Conservation (phyloP, 2,329 filamentous ascomycete genomes). For the Aureobasidium sp. region DNA sequence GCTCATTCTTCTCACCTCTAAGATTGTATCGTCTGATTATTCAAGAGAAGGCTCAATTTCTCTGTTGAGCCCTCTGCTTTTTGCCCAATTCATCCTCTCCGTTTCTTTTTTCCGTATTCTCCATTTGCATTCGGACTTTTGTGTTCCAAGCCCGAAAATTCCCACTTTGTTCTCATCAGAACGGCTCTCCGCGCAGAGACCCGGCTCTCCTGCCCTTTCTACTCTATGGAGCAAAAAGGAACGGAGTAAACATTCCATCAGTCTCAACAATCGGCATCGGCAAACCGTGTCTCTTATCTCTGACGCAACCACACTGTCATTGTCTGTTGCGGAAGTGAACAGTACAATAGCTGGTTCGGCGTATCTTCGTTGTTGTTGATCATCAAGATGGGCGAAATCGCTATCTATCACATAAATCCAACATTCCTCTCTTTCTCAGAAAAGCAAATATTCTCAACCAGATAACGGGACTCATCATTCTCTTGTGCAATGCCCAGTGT, state of each 20-base stretch:
- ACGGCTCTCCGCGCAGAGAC: slow-evolving; percentile 11
- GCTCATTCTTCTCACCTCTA: background rate
- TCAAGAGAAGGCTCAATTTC: background rate
- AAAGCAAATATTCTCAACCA: background rate
- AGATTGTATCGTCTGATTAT: background rate
- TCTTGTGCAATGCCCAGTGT: background rate
- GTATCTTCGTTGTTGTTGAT: background rate
- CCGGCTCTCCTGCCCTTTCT: background rate
- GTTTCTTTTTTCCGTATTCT: too few relatives aligned
- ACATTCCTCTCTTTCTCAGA: background rate
- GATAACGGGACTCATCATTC: too few relatives aligned
- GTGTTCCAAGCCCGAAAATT: background rate
- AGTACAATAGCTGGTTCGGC: too few relatives aligned
- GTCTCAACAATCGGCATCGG: slow-evolving; percentile 5
- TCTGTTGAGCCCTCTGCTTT: background rate
- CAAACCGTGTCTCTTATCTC: background rate
- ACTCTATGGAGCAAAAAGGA: too few relatives aligned
- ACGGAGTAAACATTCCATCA: background rate
- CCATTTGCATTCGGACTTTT: background rate
- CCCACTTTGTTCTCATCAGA: background rate
- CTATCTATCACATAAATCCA: background rate
- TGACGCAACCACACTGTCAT: background rate
- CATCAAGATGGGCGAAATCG: background rate
- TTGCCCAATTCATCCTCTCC: background rate
- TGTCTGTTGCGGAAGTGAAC: background rate